Conservation (phyloP, 2,329 filamentous ascomycete species). For the Westerdykella ornata region DNA sequence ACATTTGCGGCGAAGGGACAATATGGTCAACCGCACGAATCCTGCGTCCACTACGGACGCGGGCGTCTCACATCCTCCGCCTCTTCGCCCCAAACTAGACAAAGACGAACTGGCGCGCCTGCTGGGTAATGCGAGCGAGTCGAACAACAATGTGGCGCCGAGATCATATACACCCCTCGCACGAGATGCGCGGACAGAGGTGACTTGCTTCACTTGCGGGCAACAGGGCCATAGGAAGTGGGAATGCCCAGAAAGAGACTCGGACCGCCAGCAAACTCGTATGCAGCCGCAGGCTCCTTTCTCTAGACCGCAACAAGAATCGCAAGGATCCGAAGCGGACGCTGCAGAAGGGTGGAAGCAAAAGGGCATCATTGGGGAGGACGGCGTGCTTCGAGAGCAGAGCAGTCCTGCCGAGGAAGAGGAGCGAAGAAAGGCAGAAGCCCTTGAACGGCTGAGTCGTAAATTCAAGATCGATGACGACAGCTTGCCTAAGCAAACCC, state of each 20-base stretch:
- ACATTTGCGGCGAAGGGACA: constrained; percentile 25
- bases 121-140: constrained; percentile 11
- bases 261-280: constrained; percentile 4
- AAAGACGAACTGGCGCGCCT: constrained; percentile 25
- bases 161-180: constrained; percentile 19
- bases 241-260: constrained; percentile 16
- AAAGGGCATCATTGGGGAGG: constrained; percentile 13
- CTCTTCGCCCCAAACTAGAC: constrained; percentile 18
- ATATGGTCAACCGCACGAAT: neutral
- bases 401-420: constrained; percentile 11
- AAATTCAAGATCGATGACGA: constrained; percentile 24
- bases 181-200: constrained; percentile 16
- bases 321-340: constrained; percentile 14
- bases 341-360: constrained; percentile 25
- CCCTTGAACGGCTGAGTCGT: constrained; percentile 18
- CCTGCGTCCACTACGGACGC: neutral
- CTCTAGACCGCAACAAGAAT: constrained; percentile 4
- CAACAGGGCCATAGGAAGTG: constrained; percentile 18
- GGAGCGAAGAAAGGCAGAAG: constrained; percentile 14
- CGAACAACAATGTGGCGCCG: constrained; percentile 1
- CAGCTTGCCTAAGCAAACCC: constrained; percentile 7
- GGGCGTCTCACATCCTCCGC: constrained; percentile 5
- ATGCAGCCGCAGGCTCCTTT: constrained; percentile 9
- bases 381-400: constrained; percentile 7
- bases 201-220: constrained; percentile 29